A percentile compares a stretch with the other conserved stretches of the same genome.
These are phyloP conservation scores for Gremmenia infestans DNA, from an alignment of 2,329 filamentous ascomycete genomes.

Conservation along the genomic window DNA sequence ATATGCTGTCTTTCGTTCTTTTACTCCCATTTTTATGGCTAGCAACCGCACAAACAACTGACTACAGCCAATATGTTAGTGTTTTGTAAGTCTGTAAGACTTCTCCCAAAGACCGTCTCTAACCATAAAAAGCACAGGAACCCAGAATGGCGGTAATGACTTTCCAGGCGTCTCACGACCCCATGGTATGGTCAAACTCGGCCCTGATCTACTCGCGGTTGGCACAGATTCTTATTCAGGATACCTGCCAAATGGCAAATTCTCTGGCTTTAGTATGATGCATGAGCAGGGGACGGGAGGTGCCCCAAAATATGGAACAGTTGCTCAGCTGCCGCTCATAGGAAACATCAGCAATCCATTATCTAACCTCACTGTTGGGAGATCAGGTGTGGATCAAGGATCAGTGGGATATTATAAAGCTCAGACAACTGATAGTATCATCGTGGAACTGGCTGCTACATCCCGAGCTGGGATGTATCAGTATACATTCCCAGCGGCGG, in stretches of 20 bases:
- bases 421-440: constrained; percentile 48
- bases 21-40: neutral
- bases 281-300: constrained; percentile 65
- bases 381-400: constrained; percentile 45
- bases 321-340: constrained; percentile 52
- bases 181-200: constrained; percentile 42
- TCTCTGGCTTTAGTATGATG: constrained; percentile 58
- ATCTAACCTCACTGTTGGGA: constrained; percentile 48
- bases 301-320: constrained; percentile 64
- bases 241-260: constrained; percentile 45
- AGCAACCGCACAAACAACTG: constrained; percentile 1
- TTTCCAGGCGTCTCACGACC: constrained; percentile 41
- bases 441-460: constrained; percentile 52
- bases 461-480: constrained; percentile 54
- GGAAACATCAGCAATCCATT: constrained; percentile 50
- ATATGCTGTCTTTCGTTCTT: no score
- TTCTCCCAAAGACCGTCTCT: neutral
- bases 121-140: constrained; percentile 17
- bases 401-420: constrained; percentile 59
- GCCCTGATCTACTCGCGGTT: constrained; percentile 37
- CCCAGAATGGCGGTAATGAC: constrained; percentile 42
- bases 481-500: constrained; percentile 49
- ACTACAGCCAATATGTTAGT: constrained; percentile 25
- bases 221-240: constrained; percentile 49
- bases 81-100: constrained; percentile 17